Evolutionary conservation across 192 early-diverging fungal species (phyloP), one percentile per base, ranked within the genome.

Genomic region (Coemansia sp.): DNA sequence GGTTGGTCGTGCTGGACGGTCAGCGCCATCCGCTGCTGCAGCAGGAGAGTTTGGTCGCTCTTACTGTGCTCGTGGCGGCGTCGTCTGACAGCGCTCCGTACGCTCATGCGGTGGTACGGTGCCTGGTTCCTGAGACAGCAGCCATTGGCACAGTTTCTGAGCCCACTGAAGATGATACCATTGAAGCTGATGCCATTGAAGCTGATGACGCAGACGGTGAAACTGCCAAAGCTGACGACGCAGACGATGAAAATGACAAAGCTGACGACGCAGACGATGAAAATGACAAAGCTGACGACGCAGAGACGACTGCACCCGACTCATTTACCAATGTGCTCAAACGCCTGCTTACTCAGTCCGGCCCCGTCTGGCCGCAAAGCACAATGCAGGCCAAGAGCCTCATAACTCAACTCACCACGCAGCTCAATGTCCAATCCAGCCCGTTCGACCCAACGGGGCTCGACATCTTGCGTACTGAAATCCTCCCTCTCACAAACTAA

Each of bases 11-110:
- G 49, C 52, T 66, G 4, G 78, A 81, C 28, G 78, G 78, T 36
- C 73, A 60, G 50, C 56, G 66, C 26, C 78, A 81, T 11, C 78
- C 73, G 59, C 51, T 81, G 28, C 38, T 81, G 69, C 68, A 66
- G 47, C 78, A 81, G 31, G 78, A 81, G 66, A 49, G 59, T 37
- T 64, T 81, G 61, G 70, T 75, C n/a, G 73, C 73, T 5, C 60
- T 81, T 34, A 67, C 73, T 2, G 53, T 81, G 7, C 63, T 81
- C 18, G 72, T 66, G 1, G 28, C 76, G 4, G 20, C 66, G 5
- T 28, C 14, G 14, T 15, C 40, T n/a, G 12, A 5, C 4, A 12
- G 14, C 5, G 40, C 40, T 12, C 40, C 40, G 12, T 44, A 44
- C 15, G 40, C 40, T 15, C 14, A 44, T 12, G 15, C 40, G 3